These are phyloP conservation scores for Aurifilum marmelostoma DNA, from an alignment of 2,329 filamentous ascomycete genomes.

Conservation along the genomic window DNA sequence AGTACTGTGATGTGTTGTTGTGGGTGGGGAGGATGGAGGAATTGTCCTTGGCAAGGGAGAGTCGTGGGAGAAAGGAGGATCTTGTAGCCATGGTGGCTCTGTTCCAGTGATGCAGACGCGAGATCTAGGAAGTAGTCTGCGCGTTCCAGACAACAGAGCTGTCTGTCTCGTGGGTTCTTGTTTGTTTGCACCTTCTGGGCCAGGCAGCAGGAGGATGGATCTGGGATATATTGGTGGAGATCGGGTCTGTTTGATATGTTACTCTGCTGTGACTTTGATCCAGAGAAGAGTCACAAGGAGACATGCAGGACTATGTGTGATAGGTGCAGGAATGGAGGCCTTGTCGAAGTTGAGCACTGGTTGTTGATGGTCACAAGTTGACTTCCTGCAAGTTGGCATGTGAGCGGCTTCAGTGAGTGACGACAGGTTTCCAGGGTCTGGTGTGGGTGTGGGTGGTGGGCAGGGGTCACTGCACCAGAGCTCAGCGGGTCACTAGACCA, in stretches of 20 bases:
- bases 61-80: conserved; percentile 38
- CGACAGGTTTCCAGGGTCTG: conserved; percentile 1
- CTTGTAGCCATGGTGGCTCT: conserved; percentile 33
- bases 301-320: neutral
- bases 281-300: neutral
- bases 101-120: neutral
- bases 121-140: neutral
- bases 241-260: neutral
- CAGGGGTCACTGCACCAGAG: neutral
- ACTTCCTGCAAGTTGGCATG: conserved; percentile 6
- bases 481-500: neutral
- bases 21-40: conserved; percentile 37
- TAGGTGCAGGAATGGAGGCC: neutral
- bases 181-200: neutral
- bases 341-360: neutral
- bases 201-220: neutral
- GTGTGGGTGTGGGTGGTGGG: conserved; percentile 2
- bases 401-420: conserved; percentile 1
- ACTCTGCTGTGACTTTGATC: neutral
- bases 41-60: conserved; percentile 35
- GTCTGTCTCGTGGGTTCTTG: neutral
- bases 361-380: neutral
- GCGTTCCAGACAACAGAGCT: neutral
- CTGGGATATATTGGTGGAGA: neutral
- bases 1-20: conserved; percentile 29